Percentiles rank a stretch among this genome's conserved stretches.
Evolutionary conservation across 2,329 filamentous ascomycete genomes (phyloP).

Genomic region (Coniosporium tulheliwenetii): DNA sequence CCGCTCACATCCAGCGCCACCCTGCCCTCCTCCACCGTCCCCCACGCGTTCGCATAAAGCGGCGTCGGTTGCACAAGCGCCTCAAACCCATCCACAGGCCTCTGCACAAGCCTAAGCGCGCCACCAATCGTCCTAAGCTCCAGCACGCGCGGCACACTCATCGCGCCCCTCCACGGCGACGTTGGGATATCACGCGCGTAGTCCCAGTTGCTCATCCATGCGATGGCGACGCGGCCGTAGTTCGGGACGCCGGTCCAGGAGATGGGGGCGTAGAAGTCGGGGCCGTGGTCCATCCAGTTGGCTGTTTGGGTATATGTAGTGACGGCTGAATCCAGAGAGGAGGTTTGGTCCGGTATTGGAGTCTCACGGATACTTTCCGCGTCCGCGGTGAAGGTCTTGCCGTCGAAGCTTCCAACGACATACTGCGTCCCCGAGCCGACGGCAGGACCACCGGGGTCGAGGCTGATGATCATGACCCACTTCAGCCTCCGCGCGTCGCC

Average conservation of each 20-base stretch:
- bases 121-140: constrained; percentile 7
- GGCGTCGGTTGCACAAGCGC: constrained; percentile 6
- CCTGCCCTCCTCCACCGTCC: neutral
- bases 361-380: neutral
- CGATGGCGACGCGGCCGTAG: constrained; percentile 7
- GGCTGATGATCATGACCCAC: constrained; percentile 11
- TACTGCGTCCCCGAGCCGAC: constrained; percentile 15
- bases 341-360: neutral
- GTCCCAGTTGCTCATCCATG: constrained; percentile 18
- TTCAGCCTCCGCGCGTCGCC: constrained; percentile 7
- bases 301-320: neutral
- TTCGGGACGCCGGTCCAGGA: constrained; percentile 10
- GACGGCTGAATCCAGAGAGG: neutral
- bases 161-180: constrained; percentile 13
- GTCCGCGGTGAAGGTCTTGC: constrained; percentile 11
- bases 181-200: constrained; percentile 11
- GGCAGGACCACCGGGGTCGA: constrained; percentile 15
- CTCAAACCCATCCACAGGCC: constrained; percentile 1
- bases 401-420: constrained; percentile 14
- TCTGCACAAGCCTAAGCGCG: constrained; percentile 6
- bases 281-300: constrained; percentile 16
- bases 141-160: constrained; percentile 10
- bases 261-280: constrained; percentile 14
- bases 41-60: neutral
- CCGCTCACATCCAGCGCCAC: neutral